Base-by-base conservation (phyloP, 306 rosid genomes). In the Rosa lucieae region DNA sequence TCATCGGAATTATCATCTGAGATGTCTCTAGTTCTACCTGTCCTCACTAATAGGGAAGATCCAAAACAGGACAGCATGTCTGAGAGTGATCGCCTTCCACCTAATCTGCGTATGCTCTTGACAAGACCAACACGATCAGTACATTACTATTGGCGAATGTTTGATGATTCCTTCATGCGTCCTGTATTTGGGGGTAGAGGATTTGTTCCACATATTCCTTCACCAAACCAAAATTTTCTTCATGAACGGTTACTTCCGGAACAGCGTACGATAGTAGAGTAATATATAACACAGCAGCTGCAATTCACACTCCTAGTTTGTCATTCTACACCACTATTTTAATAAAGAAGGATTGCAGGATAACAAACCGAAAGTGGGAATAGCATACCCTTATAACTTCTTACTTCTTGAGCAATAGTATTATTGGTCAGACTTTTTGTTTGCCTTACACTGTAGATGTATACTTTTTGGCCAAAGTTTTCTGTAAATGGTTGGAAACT, bases 141-240 rank as follows among this genome's bases (percentile, higher is more conserved):
- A 10, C 87, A 84, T 78, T 47, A 77, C 80, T 82, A 77, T 37
- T 91, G 91, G 91, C 79, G 85, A 9, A 49, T 1, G 73, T 84
- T 91, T 61, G 92, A 89, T n/a, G 72, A 89, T 72, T 5, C 82
- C 29, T 74, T 72, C 82, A 85, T 90, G 94, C 90, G 92, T 21
- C 92, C 92, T 17, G 78, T 88, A n/a, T 90, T 90, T 66, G 92
- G 91, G 5, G 89, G 92, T 20, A 85, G 92, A 68, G 89, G 90
- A n/a, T 86, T 85, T 43, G 87, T 72, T 48, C 86, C 81, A 3
- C 26, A 37, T 17, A 1, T 8, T 74, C 81, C 80, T 11, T 83
- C 88, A 35, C 78, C 77, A 0, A 47, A 17, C 3, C 84, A 84
- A 21, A 14, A 17, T 5, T 39, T 39, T 52, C 44, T 67, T 37